Percentiles rank a stretch among this genome's conserved stretches.
Evolutionary conservation across 1,139 yeast species (phyloP).

Genomic region (Meyerozyma elateridarum): DNA sequence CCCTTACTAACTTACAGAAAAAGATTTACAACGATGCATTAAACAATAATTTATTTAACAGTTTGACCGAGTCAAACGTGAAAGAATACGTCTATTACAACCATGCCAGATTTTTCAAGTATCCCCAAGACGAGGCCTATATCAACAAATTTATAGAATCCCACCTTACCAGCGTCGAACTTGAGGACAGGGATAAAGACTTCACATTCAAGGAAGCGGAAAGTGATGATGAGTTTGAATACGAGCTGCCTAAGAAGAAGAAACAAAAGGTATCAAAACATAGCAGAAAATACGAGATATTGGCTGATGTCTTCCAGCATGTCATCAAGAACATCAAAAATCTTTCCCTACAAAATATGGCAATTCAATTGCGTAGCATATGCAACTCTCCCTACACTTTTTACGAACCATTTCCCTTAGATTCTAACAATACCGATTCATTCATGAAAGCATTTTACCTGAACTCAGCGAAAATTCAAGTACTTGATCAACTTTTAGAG

Average conservation of each 20-base stretch:
- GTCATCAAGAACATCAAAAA: constrained; percentile 20
- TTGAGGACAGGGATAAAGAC: not conserved
- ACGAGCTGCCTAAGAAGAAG: constrained; percentile 4
- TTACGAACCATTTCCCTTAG: constrained; percentile 67
- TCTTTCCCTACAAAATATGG: constrained; percentile 50
- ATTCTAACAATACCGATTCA: constrained; percentile 23
- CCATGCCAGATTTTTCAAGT: constrained; percentile 18
- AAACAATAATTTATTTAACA: constrained; percentile 35
- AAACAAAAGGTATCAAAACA: constrained; percentile 6
- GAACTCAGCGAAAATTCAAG: constrained; percentile 67
- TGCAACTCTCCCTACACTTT: constrained; percentile 84
- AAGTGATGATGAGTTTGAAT: constrained; percentile 25
- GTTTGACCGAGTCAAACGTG: constrained; percentile 40
- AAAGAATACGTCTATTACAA: constrained; percentile 41
- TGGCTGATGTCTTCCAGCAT: constrained; percentile 15
- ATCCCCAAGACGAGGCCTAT: constrained; percentile 16
- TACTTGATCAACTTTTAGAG: constrained; percentile 59
- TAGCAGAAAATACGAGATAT: constrained; percentile 14
- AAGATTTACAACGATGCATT: constrained; percentile 61
- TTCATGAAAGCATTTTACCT: constrained; percentile 33
- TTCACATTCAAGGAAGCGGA: constrained; percentile 21
- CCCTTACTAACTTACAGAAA: constrained; percentile 59
- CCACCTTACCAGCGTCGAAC: constrained; percentile 13
- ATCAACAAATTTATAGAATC: constrained; percentile 38
- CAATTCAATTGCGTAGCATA: constrained; percentile 79